Conservation (phyloP, 257 asterid species). For the Orobanche coerulescens region DNA sequence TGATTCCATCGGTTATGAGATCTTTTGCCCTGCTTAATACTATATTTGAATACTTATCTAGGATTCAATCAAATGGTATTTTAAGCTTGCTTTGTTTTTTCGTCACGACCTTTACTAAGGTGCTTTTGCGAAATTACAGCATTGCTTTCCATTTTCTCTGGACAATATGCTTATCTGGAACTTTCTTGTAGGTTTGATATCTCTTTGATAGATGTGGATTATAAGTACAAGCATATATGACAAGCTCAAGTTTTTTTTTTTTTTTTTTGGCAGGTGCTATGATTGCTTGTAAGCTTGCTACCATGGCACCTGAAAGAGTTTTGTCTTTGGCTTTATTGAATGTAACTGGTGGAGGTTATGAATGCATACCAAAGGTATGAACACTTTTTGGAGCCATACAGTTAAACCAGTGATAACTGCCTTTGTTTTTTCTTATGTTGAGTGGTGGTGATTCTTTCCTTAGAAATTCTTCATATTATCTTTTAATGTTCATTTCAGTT, state of each 20-base stretch:
- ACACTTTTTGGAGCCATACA: neutral
- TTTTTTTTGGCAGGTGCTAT: conserved; percentile 63
- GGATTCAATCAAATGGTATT: neutral
- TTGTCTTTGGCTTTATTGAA: conserved; percentile 82
- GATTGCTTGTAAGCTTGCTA: conserved; percentile 91
- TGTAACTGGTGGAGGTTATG: conserved; percentile 98
- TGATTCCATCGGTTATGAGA: neutral
- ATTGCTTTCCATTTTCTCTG: neutral
- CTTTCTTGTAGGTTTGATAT: neutral
- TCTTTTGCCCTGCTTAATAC: neutral
- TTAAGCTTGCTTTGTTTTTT: neutral
- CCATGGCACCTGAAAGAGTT: conserved; percentile 72
- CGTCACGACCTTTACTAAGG: neutral
- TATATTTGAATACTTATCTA: neutral
- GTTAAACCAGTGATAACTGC: neutral
- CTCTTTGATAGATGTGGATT: neutral
- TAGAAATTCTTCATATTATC: conserved; percentile 1
- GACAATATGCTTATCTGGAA: neutral
- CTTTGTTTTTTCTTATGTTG: neutral
- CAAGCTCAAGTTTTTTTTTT: neutral
- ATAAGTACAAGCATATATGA: neutral
- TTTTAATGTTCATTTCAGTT: conserved; percentile 38
- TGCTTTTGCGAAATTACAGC: neutral
- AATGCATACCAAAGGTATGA: conserved; percentile 85
- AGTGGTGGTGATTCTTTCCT: neutral